Percentiles rank a stretch among this genome's conserved stretches.
These are phyloP conservation scores for Trametes villosa DNA, from an alignment of 768 basidiomycete species.

Conservation along the genomic window DNA sequence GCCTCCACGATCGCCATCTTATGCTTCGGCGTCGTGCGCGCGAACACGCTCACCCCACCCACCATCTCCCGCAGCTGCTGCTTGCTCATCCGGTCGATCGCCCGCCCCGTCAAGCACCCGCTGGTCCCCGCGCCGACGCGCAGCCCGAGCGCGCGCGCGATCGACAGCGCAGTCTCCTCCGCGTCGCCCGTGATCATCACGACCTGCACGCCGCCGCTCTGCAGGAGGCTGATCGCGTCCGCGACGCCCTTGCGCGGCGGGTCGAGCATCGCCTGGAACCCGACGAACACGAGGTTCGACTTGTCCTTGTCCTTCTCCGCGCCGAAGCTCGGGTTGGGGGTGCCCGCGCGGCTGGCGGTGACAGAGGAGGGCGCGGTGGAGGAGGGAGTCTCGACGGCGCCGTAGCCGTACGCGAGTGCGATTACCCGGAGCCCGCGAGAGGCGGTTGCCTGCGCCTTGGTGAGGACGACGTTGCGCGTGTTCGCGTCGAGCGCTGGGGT, in stretches of 20 bases:
- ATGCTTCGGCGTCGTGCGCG: conserved; percentile 93
- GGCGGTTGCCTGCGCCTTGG: conserved; percentile 73
- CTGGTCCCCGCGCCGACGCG: conserved; percentile 54
- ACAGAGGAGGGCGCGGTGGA: conserved; percentile 24
- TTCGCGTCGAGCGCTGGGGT: conserved; percentile 77
- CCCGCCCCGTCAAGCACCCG: conserved; percentile 51
- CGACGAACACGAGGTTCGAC: conserved; percentile 79
- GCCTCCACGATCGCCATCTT: conserved; percentile 98
- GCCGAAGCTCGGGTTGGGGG: conserved; percentile 32
- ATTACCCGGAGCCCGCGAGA: conserved; percentile 83
- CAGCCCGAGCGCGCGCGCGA: conserved; percentile 85
- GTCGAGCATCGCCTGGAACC: conserved; percentile 95
- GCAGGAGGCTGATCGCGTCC: conserved; percentile 80
- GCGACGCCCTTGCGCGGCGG: conserved; percentile 94
- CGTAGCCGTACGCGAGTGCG: conserved; percentile 90
- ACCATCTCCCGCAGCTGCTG: conserved; percentile 83
- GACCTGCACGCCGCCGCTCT: conserved; percentile 89
- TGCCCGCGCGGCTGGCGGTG: conserved; percentile 30
- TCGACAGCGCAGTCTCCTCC: conserved; percentile 86
- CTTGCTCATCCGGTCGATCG: conserved; percentile 82
- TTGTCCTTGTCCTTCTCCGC: conserved; percentile 41
- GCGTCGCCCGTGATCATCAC: conserved; percentile 99
- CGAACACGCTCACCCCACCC: conserved; percentile 85
- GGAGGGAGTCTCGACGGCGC: conserved; percentile 48
- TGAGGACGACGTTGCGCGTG: conserved; percentile 67